Percentiles rank a stretch among this genome's conserved stretches.
These are phyloP conservation scores for Aspergillus taichungensis DNA, from an alignment of 495 filamentous ascomycete species.

Conservation along the genomic window DNA sequence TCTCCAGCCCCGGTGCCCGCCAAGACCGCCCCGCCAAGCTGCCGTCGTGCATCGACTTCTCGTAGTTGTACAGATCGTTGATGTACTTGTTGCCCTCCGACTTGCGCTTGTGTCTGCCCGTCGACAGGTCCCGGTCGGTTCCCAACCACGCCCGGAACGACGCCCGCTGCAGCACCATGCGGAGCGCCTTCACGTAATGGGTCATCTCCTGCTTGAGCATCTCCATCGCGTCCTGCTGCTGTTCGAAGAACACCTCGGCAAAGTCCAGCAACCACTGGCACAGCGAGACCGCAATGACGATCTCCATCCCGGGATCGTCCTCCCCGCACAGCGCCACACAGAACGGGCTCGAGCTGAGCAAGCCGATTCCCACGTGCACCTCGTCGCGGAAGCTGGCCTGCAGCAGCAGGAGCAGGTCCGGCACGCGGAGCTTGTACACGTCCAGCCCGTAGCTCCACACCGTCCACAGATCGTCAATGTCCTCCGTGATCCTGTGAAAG, in stretches of 20 bases:
- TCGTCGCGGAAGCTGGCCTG: slow-evolving; percentile 6
- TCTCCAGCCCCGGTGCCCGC: slow-evolving; percentile 15
- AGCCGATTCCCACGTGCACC: slow-evolving; percentile 5
- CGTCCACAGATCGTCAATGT: slow-evolving; percentile 16
- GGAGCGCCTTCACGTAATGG: slow-evolving; percentile 16
- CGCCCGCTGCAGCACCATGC: slow-evolving; percentile 18
- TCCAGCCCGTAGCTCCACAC: slow-evolving; percentile 23
- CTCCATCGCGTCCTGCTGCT: not conserved
- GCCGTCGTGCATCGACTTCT: slow-evolving; percentile 10
- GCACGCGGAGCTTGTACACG: slow-evolving; percentile 14
- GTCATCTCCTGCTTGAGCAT: slow-evolving; percentile 8
- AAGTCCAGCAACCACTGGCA: slow-evolving; percentile 28
- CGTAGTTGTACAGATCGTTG: slow-evolving; percentile 18
- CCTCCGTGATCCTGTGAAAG: slow-evolving; percentile 17
- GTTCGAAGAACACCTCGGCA: slow-evolving; percentile 17
- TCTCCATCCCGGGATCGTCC: slow-evolving; percentile 27
- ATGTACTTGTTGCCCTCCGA: slow-evolving; percentile 10
- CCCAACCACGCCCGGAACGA: slow-evolving; percentile 27
- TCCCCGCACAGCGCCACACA: slow-evolving; percentile 4
- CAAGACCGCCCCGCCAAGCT: slow-evolving; percentile 11
- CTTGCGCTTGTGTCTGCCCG: slow-evolving; percentile 9
- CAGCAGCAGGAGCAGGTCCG: slow-evolving; percentile 10
- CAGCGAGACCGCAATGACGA: slow-evolving; percentile 26
- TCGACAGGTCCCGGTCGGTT: slow-evolving; percentile 9
- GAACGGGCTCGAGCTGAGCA: slow-evolving; percentile 11